Evolutionary conservation across 495 filamentous ascomycete species (phyloP), one percentile per base, ranked within the genome.

Genomic region (Aspergillus leporis): DNA sequence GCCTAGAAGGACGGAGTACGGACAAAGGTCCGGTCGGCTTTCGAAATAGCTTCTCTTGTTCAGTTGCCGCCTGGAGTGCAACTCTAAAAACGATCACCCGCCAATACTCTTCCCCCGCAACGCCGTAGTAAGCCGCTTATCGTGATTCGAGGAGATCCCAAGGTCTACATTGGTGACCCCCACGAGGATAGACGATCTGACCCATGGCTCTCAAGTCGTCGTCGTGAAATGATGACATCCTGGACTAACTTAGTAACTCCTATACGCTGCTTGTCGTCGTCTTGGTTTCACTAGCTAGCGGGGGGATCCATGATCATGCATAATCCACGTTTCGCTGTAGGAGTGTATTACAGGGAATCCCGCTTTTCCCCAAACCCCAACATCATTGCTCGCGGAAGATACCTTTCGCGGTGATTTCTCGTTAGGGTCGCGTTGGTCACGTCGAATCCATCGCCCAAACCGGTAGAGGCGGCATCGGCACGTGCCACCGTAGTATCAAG

Each of bases 11-110:
- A 28, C 25, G 25, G 25, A 28, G 25, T 28, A 45, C 41, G 41
- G 41, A 45, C n/a, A 18, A 45, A n/a, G 5, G 41, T 45, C 41
- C 41, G 41, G 41, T 45, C 41, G 41, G 41, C 41, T 45, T 45
- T 45, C 41, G 41, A 45, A 40, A 40, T 13, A 40, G 3, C 16
- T n/a, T 2, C 41, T 19, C 41, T 45, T 9, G 18, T 45, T 45
- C 41, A 45, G 41, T 45, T 45, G 41, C 41, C 41, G 41, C 19
- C 9, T 36, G 6, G 18, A 21, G 19, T 19, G 41, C 41, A 45
- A 45, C 41, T 45, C 41, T 45, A 45, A 45, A 45, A 2, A 19
- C 16, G 41, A 45, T 45, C 41, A 45, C 16, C 41, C 41, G 41
- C 18, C 41, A 18, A 2, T 45, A 6, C 41, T 19, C 19, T 45